These are phyloP conservation scores for Geosmithia morbida DNA, from an alignment of 2,329 filamentous ascomycete species.

Conservation along the genomic window DNA sequence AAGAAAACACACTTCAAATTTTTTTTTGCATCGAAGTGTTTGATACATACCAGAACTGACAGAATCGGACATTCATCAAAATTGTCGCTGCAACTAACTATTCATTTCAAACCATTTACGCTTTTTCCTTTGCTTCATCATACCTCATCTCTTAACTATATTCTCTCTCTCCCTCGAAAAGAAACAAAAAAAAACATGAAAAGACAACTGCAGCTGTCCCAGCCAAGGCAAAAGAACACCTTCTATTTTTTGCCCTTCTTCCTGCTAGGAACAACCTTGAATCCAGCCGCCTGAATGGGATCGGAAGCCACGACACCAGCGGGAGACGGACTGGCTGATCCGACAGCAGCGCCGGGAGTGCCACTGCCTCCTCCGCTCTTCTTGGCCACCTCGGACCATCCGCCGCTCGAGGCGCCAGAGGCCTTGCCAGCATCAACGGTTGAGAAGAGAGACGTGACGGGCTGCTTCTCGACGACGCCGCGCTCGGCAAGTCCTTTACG, in stretches of 20 bases:
- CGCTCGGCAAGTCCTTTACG: conserved; percentile 89
- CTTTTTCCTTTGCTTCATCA: no score
- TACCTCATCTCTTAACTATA: no score
- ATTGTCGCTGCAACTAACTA: no score
- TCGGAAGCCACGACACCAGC: conserved; percentile 21
- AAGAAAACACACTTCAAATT: no score
- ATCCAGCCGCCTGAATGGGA: conserved; percentile 40
- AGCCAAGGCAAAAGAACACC: no score
- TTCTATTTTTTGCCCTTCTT: conserved; percentile 79
- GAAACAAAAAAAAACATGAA: no score
- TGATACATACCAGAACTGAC: no score
- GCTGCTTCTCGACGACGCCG: conserved; percentile 67
- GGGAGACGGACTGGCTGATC: conserved; percentile 1
- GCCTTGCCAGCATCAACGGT: conserved; percentile 18
- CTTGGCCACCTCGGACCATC: conserved; percentile 97
- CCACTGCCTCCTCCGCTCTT: conserved; percentile 46
- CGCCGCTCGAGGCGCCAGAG: conserved; percentile 37
- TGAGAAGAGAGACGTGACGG: conserved; percentile 29
- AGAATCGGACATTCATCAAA: no score
- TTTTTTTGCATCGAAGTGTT: no score
- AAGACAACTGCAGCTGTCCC: no score
- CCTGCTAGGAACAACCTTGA: conserved; percentile 82
- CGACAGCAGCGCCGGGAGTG: conserved; percentile 17
- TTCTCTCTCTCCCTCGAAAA: no score
- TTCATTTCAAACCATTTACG: no score